Conservation (phyloP, 495 filamentous ascomycete genomes). For the Podospora appendiculata region DNA sequence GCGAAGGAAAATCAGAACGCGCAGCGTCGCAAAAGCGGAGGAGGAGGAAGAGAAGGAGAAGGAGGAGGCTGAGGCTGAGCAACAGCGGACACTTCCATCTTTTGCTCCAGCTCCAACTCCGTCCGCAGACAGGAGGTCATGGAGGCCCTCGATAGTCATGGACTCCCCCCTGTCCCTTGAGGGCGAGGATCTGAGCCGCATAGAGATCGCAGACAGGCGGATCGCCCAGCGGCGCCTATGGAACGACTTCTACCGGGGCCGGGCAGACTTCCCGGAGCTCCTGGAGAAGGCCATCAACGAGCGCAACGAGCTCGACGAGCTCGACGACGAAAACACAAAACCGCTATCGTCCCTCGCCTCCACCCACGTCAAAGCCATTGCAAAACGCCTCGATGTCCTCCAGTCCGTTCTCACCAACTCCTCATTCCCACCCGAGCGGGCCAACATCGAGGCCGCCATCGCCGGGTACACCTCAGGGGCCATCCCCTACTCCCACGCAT, state of each 20-base stretch:
- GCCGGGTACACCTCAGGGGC: constrained; percentile 32
- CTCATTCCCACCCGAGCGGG: constrained; percentile 27
- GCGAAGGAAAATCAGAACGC: no score
- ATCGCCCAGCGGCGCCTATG: constrained; percentile 28
- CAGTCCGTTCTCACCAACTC: constrained; percentile 20
- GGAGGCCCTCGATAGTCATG: constrained; percentile 16
- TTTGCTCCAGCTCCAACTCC: no score
- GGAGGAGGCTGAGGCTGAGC: not conserved
- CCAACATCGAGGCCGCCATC: constrained; percentile 38
- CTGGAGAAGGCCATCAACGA: constrained; percentile 24
- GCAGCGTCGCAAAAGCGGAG: not conserved
- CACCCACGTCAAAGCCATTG: constrained; percentile 17
- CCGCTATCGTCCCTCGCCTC: constrained; percentile 8
- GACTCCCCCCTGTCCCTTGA: constrained; percentile 16
- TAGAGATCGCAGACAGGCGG: constrained; percentile 31
- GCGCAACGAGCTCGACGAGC: constrained; percentile 27
- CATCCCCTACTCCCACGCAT: constrained; percentile 30
- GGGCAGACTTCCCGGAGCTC: constrained; percentile 19
- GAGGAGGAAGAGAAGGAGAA: not conserved
- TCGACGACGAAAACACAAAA: constrained; percentile 27
- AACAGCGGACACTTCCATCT: not conserved
- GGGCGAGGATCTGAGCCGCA: constrained; percentile 30
- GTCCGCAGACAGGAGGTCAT: not conserved
- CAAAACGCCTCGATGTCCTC: constrained; percentile 23
- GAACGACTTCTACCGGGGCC: constrained; percentile 15